phyloP scores from a whole-genome alignment of 495 filamentous ascomycete species.

The Immersiella caudata region DNA sequence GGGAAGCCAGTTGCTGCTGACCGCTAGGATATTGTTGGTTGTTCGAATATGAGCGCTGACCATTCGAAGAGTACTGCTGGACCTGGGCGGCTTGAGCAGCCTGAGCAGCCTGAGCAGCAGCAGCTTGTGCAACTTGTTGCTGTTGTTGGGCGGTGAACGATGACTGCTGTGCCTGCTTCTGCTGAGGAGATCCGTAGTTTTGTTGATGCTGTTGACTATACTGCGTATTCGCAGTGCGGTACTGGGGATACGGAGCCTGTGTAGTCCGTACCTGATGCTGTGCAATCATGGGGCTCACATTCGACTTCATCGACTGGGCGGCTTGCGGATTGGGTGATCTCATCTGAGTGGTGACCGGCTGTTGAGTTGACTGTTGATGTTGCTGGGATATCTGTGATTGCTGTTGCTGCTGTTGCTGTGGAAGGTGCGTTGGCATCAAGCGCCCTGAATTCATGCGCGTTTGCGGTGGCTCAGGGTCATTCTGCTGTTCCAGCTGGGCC shows the following conservation, averaged over 20 bases:
- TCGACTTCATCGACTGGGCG: conserved; percentile 30
- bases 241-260: conserved; percentile 31
- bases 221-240: conserved; percentile 25
- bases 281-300: conserved; percentile 22
- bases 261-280: conserved; percentile 24
- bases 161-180: conserved; percentile 32
- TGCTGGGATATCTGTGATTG: conserved; percentile 31
- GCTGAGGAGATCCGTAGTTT: conserved; percentile 22
- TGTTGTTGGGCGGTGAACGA: conserved; percentile 32
- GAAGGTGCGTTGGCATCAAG: conserved; percentile 24
- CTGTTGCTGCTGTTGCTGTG: conserved; percentile 30
- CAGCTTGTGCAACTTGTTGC: conserved; percentile 17
- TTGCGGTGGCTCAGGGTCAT: conserved; percentile 27
- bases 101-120: conserved; percentile 10
- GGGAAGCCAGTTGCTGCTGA: conserved; percentile 34
- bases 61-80: conserved; percentile 31
- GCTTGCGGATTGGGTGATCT: conserved; percentile 33
- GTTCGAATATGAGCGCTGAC: conserved; percentile 29
- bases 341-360: conserved; percentile 26
- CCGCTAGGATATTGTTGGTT: conserved; percentile 37
- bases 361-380: conserved; percentile 30
- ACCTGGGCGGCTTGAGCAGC: conserved; percentile 21
- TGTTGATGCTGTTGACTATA: conserved; percentile 30
- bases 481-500: conserved; percentile 36
- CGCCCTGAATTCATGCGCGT: conserved; percentile 22